Evolutionary conservation across 176 grass and related monocot genomes (phyloP).

Genomic region (Juncus effusus): DNA sequence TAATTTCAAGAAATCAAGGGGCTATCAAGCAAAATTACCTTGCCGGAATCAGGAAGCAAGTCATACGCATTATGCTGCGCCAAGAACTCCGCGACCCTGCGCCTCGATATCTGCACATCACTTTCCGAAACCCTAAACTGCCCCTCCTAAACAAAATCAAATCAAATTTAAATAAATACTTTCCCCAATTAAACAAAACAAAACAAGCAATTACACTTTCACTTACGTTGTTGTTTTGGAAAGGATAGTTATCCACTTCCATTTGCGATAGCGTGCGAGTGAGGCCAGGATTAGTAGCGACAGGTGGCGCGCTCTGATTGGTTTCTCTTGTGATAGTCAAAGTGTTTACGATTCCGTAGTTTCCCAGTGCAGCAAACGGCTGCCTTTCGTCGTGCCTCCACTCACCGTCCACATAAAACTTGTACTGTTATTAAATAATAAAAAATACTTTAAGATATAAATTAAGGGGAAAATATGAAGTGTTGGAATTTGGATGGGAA

Average conservation of each 20-base stretch:
- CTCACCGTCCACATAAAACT: constrained; percentile 91
- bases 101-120: constrained; percentile 59
- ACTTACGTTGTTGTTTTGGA: not conserved
- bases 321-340: constrained; percentile 47
- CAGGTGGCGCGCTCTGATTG: constrained; percentile 48
- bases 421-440: constrained; percentile 52
- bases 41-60: constrained; percentile 88
- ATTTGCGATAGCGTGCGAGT: constrained; percentile 48
- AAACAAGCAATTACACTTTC: not conserved
- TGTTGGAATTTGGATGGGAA: not conserved
- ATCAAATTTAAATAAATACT: constrained; percentile 1
- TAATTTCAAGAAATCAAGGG: constrained; percentile 13
- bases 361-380: constrained; percentile 44
- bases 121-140: constrained; percentile 60
- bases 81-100: constrained; percentile 57
- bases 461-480: not conserved
- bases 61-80: constrained; percentile 73
- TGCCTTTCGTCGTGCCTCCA: constrained; percentile 83
- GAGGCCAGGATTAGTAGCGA: constrained; percentile 6
- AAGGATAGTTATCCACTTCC: constrained; percentile 67
- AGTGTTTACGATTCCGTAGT: constrained; percentile 84
- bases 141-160: constrained; percentile 31
- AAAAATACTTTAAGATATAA: not conserved
- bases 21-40: constrained; percentile 44
- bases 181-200: constrained; percentile 9